Base-by-base conservation (phyloP, 192 early-diverging fungal genomes). In the Backusella parvicylindrica region DNA sequence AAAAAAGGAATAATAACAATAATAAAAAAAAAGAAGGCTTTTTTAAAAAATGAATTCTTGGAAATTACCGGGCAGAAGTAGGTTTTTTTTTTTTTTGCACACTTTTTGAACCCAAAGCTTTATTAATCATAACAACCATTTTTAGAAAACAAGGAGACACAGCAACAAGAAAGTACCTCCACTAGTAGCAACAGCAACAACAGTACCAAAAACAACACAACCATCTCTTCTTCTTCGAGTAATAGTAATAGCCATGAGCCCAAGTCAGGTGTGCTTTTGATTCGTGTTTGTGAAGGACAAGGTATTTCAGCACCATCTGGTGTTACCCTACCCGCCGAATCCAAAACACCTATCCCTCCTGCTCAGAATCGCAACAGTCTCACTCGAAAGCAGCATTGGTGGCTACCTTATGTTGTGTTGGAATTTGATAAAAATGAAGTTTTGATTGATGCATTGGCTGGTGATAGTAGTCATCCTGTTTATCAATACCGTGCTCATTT, bases 381-480 rank as follows among this genome's bases (percentile, higher is more conserved):
- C 13, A 83, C 83, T 31, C 83, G 89, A 66, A 86, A 87, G 68
- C 81, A 80, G 23, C 70, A 78, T 35, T 82, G 81, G 81, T 91
- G 91, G 89, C 77, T 92, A 30, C 96, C 96, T 12, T 98, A 96
- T 78, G 90, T 89, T 6, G 94, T 98, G 16, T 85, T 98, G 18
- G 96, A 96, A 83, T 95, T 97, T 71, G 96, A 98, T 85, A 96
- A 96, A 86, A 96, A 97, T 81, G 95, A 98, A 79, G 88, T 95
- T 31, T 85, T 97, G 70, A 90, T 95, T 60, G 91, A 92, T 76
- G 91, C 91, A 63, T 84, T 92, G 7, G 91, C 91, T n/a, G 91
- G 92, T 38, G 90, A 93, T 75, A 87, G 88, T 66, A 85, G 85
- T 40, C 92, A 91, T 71, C 92, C 92, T 21, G 83, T 91, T 65